Base-by-base conservation (phyloP, 2,329 filamentous ascomycete species). In the Alternaria conjuncta region DNA sequence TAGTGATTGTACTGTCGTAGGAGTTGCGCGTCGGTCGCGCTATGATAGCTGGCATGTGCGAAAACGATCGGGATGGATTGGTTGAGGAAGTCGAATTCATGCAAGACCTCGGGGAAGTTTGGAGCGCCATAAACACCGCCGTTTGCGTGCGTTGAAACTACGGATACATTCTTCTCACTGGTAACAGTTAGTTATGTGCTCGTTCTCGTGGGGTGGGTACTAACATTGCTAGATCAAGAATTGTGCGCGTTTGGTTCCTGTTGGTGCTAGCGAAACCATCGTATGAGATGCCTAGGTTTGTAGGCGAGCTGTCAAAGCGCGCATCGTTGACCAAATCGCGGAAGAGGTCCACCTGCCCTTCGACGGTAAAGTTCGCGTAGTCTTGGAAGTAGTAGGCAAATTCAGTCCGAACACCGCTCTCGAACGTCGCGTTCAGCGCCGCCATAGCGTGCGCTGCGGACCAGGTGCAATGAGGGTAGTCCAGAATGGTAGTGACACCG, bases 401-500 rank as follows among this genome's bases (percentile, higher is more conserved):
- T 36, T 58, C 44, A 9, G 41, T 23, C 13, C 63, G 28, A 0
- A 43, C 55, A 9, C 84, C 82, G 45, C 84, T 86, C 15, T 85
- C 82, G 5, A 86, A 74, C 0, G 81, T 82, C 0, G 82, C 85
- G 5, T 82, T 78, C 1, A 86, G 69, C 1, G 85, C 85, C 0
- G 85, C 83, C 21, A 80, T 77, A 0, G 82, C 70, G 0, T 80
- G 81, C 0, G 80, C 80, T 15, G 79, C 75, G 1, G 80, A 82
- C 81, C 82, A 86, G 25, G 63, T 41, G 51, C 66, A 66, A 20
- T 62, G 60, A 13, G 60, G 47, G n/a, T 54, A 54, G 50, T 74
- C 86, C 0, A 88, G 77, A 0, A 81, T 79, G 0, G 84, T 85
- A 0, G 86, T 87, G 5, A 86, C 84, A 2, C 86, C 86, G 0